Evolutionary conservation across 169 alveolate genomes (phyloP), one percentile per base, ranked within the genome.

Genomic region (Plasmodium ovale): DNA sequence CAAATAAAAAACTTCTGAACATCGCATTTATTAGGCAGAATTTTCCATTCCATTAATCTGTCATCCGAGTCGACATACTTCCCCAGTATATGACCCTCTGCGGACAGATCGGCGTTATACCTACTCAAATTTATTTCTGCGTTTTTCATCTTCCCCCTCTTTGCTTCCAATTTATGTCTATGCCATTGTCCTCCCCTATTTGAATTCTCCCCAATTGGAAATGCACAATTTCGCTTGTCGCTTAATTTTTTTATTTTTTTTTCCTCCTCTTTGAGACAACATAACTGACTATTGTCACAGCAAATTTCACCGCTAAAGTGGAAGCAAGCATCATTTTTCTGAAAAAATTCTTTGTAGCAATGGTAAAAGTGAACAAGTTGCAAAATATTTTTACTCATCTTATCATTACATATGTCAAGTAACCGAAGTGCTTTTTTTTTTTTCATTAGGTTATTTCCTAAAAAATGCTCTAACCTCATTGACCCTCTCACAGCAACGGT

Each of bases 401-500:
- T 79, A 56, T 39, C 29, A 79, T 79, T 79, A 47, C 89, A 79
- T 42, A 79, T 56, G 29, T 29, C 4, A 35, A 79, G 37, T 39
- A 79, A 42, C 31, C 51, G 31, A 10, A 12, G n/a, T 23, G 65
- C 25, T 29, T 67, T 35, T 10, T 31, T 27, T 56, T 42, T 44
- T 58, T 65, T 47, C 42, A 65, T 12, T 23, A 19, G 23, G 19
- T 7, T 12, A 54, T 49, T 59, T n/a, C 59, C 74, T 33, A 79
- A 29, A 5, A 49, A 54, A 65, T 79, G 89, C 29, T 79, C 89
- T 35, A 79, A 51, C 7, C 89, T 19, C 82, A 64, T 65, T 2
- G 89, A 84, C 7, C 96, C 96, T 44, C 95, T 59, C 12, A 94
- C 65, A 9, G 96, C 94, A 0, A 94, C 85, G 0, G 92, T 92